Evolutionary conservation across 805 yeast genomes (phyloP).

Genomic region (Metschnikowia borealis): DNA sequence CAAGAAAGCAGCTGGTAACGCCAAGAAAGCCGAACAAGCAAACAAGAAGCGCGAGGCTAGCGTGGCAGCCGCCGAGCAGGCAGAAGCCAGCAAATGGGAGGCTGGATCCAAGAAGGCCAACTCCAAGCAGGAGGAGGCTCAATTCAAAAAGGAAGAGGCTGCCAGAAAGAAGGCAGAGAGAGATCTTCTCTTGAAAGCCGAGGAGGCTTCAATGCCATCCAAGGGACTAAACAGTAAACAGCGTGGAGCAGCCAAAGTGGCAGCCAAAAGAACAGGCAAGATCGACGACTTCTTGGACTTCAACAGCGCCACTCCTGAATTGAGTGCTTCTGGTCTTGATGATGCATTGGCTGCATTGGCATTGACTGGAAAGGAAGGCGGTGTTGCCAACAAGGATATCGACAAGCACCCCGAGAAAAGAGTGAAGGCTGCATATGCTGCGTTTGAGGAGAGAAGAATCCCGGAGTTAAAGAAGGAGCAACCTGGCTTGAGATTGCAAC

Average conservation of each 20-base stretch:
- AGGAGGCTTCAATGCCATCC: constrained; percentile 59
- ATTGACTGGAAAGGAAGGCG: constrained; percentile 54
- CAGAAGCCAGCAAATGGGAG: constrained; percentile 64
- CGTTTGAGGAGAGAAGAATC: constrained; percentile 64
- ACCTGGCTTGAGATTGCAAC: constrained; percentile 78
- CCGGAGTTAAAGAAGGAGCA: constrained; percentile 72
- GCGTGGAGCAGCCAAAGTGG: constrained; percentile 67
- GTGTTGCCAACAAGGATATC: constrained; percentile 56
- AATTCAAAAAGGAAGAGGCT: constrained; percentile 70
- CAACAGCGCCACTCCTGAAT: constrained; percentile 45
- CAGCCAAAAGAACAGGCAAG: constrained; percentile 55
- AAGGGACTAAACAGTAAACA: constrained; percentile 51
- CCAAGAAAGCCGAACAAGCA: constrained; percentile 63
- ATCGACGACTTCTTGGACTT: constrained; percentile 64
- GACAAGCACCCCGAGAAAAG: constrained; percentile 90
- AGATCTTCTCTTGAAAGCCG: constrained; percentile 60
- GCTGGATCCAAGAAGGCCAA: constrained; percentile 66
- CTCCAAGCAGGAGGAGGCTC: constrained; percentile 66
- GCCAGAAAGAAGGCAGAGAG: constrained; percentile 79
- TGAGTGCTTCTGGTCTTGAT: constrained; percentile 72
- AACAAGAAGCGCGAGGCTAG: constrained; percentile 52
- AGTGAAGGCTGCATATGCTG: constrained; percentile 73
- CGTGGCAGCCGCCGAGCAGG: constrained; percentile 43
- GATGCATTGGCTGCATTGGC: constrained; percentile 75
- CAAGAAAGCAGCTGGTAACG: constrained; percentile 61